phyloP scores from a whole-genome alignment of 1,284 basidiomycete species.

The Veloboletus limbatus region DNA sequence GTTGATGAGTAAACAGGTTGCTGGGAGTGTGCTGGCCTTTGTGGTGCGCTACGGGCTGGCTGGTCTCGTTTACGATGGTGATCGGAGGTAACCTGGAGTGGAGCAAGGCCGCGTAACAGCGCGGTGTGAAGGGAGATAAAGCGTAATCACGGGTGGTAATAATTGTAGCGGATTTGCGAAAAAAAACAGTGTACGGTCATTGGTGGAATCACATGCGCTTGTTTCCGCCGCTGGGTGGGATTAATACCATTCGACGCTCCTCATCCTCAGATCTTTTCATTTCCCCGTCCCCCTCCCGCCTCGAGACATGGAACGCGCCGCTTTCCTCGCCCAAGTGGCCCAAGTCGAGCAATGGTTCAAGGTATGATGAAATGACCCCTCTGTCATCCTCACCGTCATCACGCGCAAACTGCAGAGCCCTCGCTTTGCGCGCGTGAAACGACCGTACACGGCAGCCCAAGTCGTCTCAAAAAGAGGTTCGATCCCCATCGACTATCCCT shows the following conservation, averaged over 20 bases:
- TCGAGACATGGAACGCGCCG: constrained; percentile 63
- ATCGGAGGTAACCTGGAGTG: constrained; percentile 66
- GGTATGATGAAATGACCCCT: constrained; percentile 55
- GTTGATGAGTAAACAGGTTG: constrained; percentile 41
- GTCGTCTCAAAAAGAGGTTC: constrained; percentile 95
- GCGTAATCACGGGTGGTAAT: constrained; percentile 23
- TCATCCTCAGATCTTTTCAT: no score
- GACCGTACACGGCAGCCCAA: constrained; percentile 91
- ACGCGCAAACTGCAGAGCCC: constrained; percentile 53
- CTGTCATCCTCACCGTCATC: neutral
- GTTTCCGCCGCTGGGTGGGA: neutral
- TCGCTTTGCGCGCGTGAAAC: constrained; percentile 80
- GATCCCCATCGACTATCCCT: constrained; percentile 83
- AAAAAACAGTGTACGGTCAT: constrained; percentile 8
- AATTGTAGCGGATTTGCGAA: neutral
- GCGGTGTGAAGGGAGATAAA: constrained; percentile 15
- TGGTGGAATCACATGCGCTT: constrained; percentile 27
- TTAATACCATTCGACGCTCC: constrained; percentile 4
- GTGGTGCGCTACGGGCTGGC: constrained; percentile 84
- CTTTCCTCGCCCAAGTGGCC: constrained; percentile 80
- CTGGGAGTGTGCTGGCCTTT: constrained; percentile 78
- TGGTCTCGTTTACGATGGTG: constrained; percentile 85
- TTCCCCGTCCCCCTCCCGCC: neutral
- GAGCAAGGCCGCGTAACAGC: no score
- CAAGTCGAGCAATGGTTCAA: constrained; percentile 92